Evolutionary conservation across 371 early-diverging fungal species (phyloP), one percentile per base, ranked within the genome.

Genomic region (Sporodiniella umbellata): DNA sequence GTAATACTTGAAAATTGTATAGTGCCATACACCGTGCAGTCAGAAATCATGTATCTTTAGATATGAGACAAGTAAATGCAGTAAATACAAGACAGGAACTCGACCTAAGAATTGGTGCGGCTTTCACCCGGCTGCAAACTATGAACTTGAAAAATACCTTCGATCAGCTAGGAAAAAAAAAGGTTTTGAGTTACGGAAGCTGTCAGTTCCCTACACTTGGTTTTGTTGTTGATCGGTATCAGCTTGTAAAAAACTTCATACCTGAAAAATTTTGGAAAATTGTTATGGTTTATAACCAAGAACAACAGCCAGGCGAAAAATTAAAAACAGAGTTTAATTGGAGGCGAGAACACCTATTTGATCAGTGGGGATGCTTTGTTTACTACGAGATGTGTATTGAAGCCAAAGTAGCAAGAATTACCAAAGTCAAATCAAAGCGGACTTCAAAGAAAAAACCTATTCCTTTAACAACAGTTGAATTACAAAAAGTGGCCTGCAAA

Each of bases 191-290:
- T 58, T 99, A 93, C 72, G 99, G 99, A 78, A 83, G 96, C 4
- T 99, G 99, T 69, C 99, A 99, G 66, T 98, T 99, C 46, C 99
- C 99, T 2, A 99, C 99, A 0, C 70, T 99, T 5, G 99, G 99
- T 0, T 99, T 99, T 79, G 95, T 99, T 0, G 99, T 99, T 5
- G 96, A 98, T 50, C 86, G 93, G 56, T 96, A 84, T 51, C 68
- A 77, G 33, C 77, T 83, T 33, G 84, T 85, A 1, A 70, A 92
- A 48, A 74, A 81, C 17, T 99, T 99, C 80, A 81, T 91, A 3
- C 80, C 89, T 3, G 99, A 99, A 62, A 54, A 58, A 1, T 99
- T 97, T 61, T 99, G 95, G 95, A 84, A 85, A 30, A 81, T 99
- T 30, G 80, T 85, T 23, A 64, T 94, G 37, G 59, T 65, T n/a